Evolutionary conservation across 345 rosid genomes (phyloP).

Genomic region (Brassica napus): DNA sequence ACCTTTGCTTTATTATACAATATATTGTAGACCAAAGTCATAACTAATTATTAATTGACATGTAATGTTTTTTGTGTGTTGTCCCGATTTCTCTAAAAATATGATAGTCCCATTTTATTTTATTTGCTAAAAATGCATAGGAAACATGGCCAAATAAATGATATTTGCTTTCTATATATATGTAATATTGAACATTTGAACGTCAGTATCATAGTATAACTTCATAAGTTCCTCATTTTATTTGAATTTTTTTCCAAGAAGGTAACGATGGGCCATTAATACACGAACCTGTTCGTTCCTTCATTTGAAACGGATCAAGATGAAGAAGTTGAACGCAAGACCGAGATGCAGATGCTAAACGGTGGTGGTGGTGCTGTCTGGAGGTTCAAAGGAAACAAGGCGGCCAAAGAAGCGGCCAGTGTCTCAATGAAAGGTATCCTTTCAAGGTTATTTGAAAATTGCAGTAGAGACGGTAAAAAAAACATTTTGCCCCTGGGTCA

Average conservation of each 20-base stretch:
- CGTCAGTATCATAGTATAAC: not conserved
- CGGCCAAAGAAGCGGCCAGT: slow-evolving; percentile 26
- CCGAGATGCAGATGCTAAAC: not conserved
- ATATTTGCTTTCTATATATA: not conserved
- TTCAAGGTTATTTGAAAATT: slow-evolving; percentile 29
- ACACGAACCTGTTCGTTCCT: slow-evolving; percentile 18
- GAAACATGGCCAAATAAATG: not conserved
- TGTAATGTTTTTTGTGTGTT: not conserved
- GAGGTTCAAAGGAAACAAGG: slow-evolving; percentile 39
- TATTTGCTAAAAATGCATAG: not conserved
- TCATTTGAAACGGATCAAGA: slow-evolving; percentile 16
- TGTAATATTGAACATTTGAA: not conserved
- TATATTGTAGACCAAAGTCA: not conserved
- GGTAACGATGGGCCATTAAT: slow-evolving; percentile 12
- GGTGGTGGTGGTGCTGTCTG: slow-evolving; percentile 13
- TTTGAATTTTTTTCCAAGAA: not conserved
- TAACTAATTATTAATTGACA: not conserved
- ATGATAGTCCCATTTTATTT: not conserved
- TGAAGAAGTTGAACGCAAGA: not conserved
- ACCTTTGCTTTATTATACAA: too few species aligned
- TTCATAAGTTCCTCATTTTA: not conserved
- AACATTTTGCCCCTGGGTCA: slow-evolving; percentile 49
- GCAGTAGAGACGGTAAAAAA: slow-evolving; percentile 40
- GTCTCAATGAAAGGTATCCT: slow-evolving; percentile 44
- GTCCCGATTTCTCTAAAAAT: not conserved